Percentiles rank a stretch among this genome's conserved stretches.
These are phyloP conservation scores for Hippophae gyantsensis DNA, from an alignment of 306 rosid species.

Conservation along the genomic window DNA sequence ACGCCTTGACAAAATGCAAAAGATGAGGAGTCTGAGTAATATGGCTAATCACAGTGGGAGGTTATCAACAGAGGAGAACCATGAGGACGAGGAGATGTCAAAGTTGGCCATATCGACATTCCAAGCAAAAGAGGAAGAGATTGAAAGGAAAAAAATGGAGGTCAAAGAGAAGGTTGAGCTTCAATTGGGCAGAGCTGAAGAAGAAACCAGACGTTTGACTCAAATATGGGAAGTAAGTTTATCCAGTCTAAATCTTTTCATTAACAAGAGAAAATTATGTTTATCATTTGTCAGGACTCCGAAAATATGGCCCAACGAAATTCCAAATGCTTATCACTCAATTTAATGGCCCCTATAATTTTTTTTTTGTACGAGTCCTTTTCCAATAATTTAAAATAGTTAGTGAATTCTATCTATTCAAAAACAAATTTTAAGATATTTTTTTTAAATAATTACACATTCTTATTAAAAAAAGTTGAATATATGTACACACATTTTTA, in stretches of 20 bases:
- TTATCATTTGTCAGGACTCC: too few relatives aligned
- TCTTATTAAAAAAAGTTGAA: too few relatives aligned
- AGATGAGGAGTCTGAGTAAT: conserved; percentile 53
- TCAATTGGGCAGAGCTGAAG: conserved; percentile 79
- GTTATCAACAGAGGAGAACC: conserved; percentile 35
- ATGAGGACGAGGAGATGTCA: conserved; percentile 50
- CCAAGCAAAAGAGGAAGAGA: conserved; percentile 82
- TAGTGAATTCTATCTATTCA: too few relatives aligned
- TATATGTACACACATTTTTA: too few relatives aligned
- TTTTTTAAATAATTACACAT: too few relatives aligned
- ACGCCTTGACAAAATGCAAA: conserved; percentile 19
- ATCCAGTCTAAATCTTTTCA: too few relatives aligned
- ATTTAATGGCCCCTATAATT: too few relatives aligned
- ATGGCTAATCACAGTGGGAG: conserved; percentile 47
- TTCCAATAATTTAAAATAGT: too few relatives aligned
- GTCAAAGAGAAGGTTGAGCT: conserved; percentile 75
- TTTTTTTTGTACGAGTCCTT: too few relatives aligned
- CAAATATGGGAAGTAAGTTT: conserved; percentile 82
- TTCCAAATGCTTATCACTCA: too few relatives aligned
- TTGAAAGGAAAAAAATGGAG: conserved; percentile 78
- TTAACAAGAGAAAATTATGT: background rate
- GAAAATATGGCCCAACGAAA: too few relatives aligned
- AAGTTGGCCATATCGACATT: conserved; percentile 50
- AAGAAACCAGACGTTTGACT: conserved; percentile 72
- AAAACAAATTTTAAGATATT: too few relatives aligned